Evolutionary conservation across 257 asterid genomes (phyloP).

Genomic region (Linaria vulgaris): DNA sequence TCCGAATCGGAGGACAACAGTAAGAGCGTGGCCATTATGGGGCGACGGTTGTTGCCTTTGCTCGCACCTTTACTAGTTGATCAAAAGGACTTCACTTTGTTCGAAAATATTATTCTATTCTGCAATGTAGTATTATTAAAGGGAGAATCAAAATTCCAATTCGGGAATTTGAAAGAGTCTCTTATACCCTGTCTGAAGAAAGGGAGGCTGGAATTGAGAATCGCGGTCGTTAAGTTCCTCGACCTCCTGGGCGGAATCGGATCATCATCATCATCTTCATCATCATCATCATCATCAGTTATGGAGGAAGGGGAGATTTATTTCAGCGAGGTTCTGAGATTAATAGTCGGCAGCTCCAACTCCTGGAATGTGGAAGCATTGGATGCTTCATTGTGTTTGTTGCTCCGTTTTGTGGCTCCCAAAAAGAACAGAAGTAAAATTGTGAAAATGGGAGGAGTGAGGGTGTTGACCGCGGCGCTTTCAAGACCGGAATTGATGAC

Average conservation of each 20-base stretch:
- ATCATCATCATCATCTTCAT: no score
- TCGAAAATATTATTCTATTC: constrained; percentile 40
- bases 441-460: constrained; percentile 55
- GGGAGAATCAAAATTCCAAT: background rate
- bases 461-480: constrained; percentile 41
- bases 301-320: constrained; percentile 40
- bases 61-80: constrained; percentile 13
- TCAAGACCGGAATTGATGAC: constrained; percentile 49
- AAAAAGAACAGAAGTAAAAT: constrained; percentile 42
- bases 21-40: constrained; percentile 25
- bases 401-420: constrained; percentile 37
- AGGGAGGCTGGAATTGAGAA: constrained; percentile 41
- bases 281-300: no score
- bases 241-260: constrained; percentile 33
- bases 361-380: constrained; percentile 35
- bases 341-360: constrained; percentile 29
- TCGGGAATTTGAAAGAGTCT: constrained; percentile 6
- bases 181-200: constrained; percentile 30
- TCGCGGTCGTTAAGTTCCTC: constrained; percentile 37
- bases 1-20: constrained; percentile 43
- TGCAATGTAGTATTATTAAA: constrained; percentile 33
- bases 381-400: constrained; percentile 43
- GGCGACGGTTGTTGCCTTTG: constrained; percentile 27
- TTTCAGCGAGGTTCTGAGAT: constrained; percentile 36
- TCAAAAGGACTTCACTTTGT: constrained; percentile 16